A percentile compares a stretch with the other conserved stretches of the same genome.
These are phyloP conservation scores for Sporisorium scitamineum DNA, from an alignment of 1,284 basidiomycete genomes.

Conservation along the genomic window DNA sequence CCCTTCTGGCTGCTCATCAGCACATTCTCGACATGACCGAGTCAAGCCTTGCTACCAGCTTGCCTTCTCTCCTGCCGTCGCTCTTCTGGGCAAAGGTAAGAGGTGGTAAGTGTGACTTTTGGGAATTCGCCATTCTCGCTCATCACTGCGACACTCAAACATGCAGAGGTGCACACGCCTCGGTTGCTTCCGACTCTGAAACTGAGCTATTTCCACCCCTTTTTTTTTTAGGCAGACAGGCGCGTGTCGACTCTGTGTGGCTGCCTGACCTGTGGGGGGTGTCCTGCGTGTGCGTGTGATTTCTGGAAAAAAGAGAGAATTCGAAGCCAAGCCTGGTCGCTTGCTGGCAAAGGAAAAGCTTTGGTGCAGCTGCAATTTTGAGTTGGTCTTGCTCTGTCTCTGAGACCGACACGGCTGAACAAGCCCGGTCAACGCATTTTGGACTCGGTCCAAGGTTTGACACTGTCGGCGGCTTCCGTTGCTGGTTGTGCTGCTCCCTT, in stretches of 20 bases:
- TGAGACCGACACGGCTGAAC: neutral
- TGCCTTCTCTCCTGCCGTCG: too few species aligned
- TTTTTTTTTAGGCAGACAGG: constrained; percentile 3
- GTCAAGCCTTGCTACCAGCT: too few species aligned
- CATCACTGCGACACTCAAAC: too few species aligned
- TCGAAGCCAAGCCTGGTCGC: neutral
- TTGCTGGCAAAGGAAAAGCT: constrained; percentile 3
- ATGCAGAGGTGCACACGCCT: neutral
- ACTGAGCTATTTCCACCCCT: neutral
- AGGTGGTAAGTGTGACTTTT: too few species aligned
- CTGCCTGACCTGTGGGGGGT: neutral
- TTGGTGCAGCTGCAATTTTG: neutral
- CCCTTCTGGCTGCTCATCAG: too few species aligned
- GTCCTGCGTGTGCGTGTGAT: constrained; percentile 6
- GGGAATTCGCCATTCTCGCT: too few species aligned
- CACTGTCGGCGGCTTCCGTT: constrained; percentile 3
- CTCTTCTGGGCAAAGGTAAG: too few species aligned
- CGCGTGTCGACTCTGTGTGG: neutral
- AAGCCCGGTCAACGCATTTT: neutral
- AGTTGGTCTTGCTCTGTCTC: constrained; percentile 1
- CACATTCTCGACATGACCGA: too few species aligned
- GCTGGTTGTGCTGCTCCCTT: neutral
- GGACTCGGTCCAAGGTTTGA: neutral
- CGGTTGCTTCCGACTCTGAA: constrained; percentile 11
- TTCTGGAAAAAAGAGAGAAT: neutral